Evolutionary conservation across 768 basidiomycete genomes (phyloP), one percentile per base, ranked within the genome.

Genomic region (Boletus huronensis): DNA sequence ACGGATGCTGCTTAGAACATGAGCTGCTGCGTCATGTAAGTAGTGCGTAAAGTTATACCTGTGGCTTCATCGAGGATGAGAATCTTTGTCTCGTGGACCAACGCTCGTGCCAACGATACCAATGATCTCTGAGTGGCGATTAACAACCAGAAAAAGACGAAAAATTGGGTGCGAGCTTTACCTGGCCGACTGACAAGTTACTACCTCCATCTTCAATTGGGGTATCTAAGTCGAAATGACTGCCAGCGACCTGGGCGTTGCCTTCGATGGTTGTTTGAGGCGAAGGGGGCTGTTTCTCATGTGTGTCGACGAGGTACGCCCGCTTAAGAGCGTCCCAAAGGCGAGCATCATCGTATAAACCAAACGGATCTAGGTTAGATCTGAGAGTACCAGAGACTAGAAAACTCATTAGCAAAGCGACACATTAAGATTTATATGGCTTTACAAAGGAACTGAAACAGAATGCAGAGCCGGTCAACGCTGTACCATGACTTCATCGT

Each of bases 41-140:
- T 34, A 41, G 28, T 26, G 9, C 5, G 11, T 36, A 23, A 45
- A 35, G 17, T 50, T 61, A 44, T 60, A 82, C 82, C 86, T 46
- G 92, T 94, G 0, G 93, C 93, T 74, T 95, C 93, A 66, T 97
- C 94, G 11, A 98, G 76, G 43, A 97, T 84, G 46, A 95, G 83
- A 31, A 96, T 83, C 66, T 83, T 86, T 13, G 87, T 79, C 65
- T 93, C 82, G 61, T 93, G 90, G 32, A 96, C 93, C 25, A 97
- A 72, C 0, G 94, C 95, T 32, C 95, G 79, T 16, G 95, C 95
- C 29, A 96, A 78, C 3, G 90, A 91, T 19, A 96, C 88, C 31
- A 96, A 75, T 10, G 87, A 90, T 23, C 93, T 80, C 83, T 93
- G 59, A 58, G 47, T 46, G 79, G 77, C 82, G 81, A 28, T 56